A percentile compares a stretch with the other conserved stretches of the same genome.
Evolutionary conservation across 192 early-diverging fungal genomes (phyloP).

Genomic region (Nowakowskiella sp.): DNA sequence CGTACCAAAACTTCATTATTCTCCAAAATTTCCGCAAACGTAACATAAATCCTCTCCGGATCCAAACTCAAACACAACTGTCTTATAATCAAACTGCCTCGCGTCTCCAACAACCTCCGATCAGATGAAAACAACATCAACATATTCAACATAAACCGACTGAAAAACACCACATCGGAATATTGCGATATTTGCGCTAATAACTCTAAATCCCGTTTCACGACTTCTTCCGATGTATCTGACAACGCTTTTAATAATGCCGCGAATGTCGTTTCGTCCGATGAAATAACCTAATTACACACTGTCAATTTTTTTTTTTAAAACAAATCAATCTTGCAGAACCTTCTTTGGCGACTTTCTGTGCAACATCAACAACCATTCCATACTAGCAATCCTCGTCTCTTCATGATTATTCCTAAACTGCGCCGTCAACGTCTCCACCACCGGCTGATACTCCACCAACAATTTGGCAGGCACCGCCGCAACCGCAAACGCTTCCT

Average conservation of each 20-base stretch:
- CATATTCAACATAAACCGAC: conserved; percentile 81
- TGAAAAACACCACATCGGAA: conserved; percentile 78
- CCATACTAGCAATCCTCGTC: conserved; percentile 82
- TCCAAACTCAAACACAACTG: conserved; percentile 86
- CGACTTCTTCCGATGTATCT: conserved; percentile 90
- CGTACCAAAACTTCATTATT: conserved; percentile 54
- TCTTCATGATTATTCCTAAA: conserved; percentile 86
- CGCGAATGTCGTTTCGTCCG: conserved; percentile 81
- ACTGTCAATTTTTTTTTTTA: conserved; percentile 7
- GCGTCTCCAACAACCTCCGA: conserved; percentile 73
- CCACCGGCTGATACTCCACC: conserved; percentile 79
- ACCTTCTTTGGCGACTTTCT: conserved; percentile 79
- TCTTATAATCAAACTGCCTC: conserved; percentile 87
- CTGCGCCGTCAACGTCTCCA: conserved; percentile 67
- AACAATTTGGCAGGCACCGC: conserved; percentile 35
- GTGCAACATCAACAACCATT: conserved; percentile 97
- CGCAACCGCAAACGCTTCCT: too few relatives aligned
- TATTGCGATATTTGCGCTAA: conserved; percentile 89
- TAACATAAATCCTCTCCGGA: conserved; percentile 86
- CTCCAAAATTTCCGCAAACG: conserved; percentile 81
- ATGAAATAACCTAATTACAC: conserved; percentile 77
- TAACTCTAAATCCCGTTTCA: conserved; percentile 83
- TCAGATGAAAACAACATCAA: conserved; percentile 86
- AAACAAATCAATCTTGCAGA: background rate
- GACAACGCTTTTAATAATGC: conserved; percentile 84